Conservation (phyloP, 495 filamentous ascomycete species). For the Penicillium canescens region DNA sequence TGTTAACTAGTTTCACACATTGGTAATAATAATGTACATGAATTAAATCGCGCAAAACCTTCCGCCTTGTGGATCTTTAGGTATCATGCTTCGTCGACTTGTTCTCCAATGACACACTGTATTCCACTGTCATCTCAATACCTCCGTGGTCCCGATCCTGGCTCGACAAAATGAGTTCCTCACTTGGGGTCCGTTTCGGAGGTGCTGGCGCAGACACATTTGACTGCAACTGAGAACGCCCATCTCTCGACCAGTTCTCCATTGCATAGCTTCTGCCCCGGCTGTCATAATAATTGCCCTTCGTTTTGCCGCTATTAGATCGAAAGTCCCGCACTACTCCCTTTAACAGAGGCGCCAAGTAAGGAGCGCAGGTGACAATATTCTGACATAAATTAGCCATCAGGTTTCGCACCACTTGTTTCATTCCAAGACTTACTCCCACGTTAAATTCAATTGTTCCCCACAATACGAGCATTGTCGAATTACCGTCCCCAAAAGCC, state of each 20-base stretch:
- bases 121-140: conserved; percentile 50
- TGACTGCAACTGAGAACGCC: conserved; percentile 28
- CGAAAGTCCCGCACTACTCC: conserved; percentile 35
- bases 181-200: conserved; percentile 36
- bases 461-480: conserved; percentile 59
- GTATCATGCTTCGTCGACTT: not conserved
- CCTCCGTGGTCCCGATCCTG: conserved; percentile 26
- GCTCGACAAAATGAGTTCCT: conserved; percentile 44
- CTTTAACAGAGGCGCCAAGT: conserved; percentile 45
- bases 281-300: conserved; percentile 23
- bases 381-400: conserved; percentile 28
- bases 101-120: conserved; percentile 38
- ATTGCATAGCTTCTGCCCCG: conserved; percentile 28
- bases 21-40: not conserved
- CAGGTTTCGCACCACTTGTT: not conserved
- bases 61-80: not conserved
- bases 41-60: not conserved
- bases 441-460: conserved; percentile 61
- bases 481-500: conserved; percentile 52
- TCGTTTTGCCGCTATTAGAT: conserved; percentile 15
- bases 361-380: conserved; percentile 48
- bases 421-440: conserved; percentile 33
- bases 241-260: conserved; percentile 33
- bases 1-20: not conserved
- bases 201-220: conserved; percentile 24